Percentiles rank a stretch among this genome's conserved stretches.
These are phyloP conservation scores for Curvularia sp. DNA, from an alignment of 2,329 filamentous ascomycete species.

Conservation along the genomic window DNA sequence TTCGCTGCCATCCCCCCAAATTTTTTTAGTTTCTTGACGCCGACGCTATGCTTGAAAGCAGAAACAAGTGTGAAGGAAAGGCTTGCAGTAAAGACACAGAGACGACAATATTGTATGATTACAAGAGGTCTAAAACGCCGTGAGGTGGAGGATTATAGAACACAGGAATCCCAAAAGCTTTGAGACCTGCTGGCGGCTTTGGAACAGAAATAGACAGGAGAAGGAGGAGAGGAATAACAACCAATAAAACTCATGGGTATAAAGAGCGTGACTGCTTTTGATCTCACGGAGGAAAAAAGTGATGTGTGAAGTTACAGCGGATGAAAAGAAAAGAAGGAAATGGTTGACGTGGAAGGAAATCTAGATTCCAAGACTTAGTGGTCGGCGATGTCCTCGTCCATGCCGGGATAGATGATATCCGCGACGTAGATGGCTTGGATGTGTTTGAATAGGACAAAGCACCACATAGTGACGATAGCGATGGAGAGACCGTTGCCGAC, in stretches of 20 bases:
- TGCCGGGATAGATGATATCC: conserved; percentile 65
- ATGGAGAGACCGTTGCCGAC: conserved; percentile 60
- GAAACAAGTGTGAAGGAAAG: conserved; percentile 16
- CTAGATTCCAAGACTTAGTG: conserved; percentile 25
- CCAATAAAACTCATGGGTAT: conserved; percentile 10
- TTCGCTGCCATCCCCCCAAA: conserved; percentile 17
- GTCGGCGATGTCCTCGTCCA: conserved; percentile 63
- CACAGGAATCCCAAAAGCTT: conserved; percentile 21
- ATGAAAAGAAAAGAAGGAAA: conserved; percentile 11
- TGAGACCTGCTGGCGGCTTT: conserved; percentile 31
- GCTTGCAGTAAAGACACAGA: not conserved
- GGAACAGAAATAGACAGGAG: conserved; percentile 4
- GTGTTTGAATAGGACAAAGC: conserved; percentile 62
- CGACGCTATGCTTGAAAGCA: conserved; percentile 35
- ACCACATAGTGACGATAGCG: conserved; percentile 61
- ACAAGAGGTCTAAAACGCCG: conserved; percentile 21
- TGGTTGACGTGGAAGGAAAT: not conserved
- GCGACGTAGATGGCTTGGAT: conserved; percentile 59
- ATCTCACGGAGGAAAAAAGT: conserved; percentile 2
- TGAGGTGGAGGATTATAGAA: conserved; percentile 15
- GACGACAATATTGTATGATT: conserved; percentile 17
- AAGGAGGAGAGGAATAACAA: conserved; percentile 4
- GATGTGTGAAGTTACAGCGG: conserved; percentile 23
- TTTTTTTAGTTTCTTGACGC: conserved; percentile 29
- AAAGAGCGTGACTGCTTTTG: conserved; percentile 30